phyloP scores from a whole-genome alignment of 345 rosid species.

The Draba incana region DNA sequence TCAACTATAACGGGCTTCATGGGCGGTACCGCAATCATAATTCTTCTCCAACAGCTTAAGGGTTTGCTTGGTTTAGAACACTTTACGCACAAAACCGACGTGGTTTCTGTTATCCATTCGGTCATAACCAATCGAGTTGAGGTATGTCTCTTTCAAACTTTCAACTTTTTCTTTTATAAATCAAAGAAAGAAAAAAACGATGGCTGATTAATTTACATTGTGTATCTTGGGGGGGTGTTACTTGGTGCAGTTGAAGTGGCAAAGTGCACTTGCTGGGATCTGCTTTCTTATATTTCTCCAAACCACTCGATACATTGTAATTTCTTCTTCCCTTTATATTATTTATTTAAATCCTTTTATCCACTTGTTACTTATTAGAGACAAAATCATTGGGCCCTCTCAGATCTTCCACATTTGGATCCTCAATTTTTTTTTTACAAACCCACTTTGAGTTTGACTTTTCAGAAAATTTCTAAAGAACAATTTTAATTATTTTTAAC shows the following conservation, averaged over 20 bases:
- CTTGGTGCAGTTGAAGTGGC: slow-evolving; percentile 77
- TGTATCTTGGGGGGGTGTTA: slow-evolving; percentile 32
- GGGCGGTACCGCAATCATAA: slow-evolving; percentile 82
- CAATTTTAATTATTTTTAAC: background rate
- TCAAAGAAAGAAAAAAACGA: background rate
- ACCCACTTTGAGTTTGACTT: slow-evolving; percentile 17
- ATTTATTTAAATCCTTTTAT: slow-evolving; percentile 12
- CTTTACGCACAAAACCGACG: slow-evolving; percentile 76
- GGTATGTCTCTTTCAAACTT: slow-evolving; percentile 45
- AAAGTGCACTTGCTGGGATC: slow-evolving; percentile 65
- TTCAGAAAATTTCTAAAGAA: too few species aligned
- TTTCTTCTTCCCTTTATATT: slow-evolving; percentile 18
- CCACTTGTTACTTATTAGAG: slow-evolving; percentile 24
- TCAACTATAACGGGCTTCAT: slow-evolving; percentile 94
- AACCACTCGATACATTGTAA: slow-evolving; percentile 64
- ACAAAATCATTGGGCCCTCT: slow-evolving; percentile 25
- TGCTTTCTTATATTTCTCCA: slow-evolving; percentile 71
- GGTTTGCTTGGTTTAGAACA: slow-evolving; percentile 72
- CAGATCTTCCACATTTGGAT: slow-evolving; percentile 24
- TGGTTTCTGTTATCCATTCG: slow-evolving; percentile 61
- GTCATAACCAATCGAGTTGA: slow-evolving; percentile 53
- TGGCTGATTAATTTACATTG: slow-evolving; percentile 1
- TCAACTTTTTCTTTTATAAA: background rate
- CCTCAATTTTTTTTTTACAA: background rate
- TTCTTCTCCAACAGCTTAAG: slow-evolving; percentile 80